A percentile compares a stretch with the other conserved stretches of the same genome.
Evolutionary conservation across 495 filamentous ascomycete genomes (phyloP).

Genomic region (Ascodesmis nigricans): DNA sequence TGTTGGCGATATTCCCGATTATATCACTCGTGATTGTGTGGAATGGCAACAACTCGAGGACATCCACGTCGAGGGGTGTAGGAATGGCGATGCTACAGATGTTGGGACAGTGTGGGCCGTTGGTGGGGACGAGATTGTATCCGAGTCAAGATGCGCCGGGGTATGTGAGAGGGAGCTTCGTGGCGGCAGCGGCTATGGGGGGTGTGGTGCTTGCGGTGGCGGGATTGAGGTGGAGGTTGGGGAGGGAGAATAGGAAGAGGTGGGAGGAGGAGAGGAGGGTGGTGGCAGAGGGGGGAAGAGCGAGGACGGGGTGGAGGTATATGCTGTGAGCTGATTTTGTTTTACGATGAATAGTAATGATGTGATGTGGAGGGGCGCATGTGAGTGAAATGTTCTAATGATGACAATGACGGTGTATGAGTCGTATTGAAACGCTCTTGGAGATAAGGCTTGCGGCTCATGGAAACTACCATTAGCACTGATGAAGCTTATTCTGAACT

Average conservation of each 20-base stretch:
- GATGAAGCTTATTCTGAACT: no score
- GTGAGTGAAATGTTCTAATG: no score
- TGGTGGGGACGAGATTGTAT: conserved; percentile 51
- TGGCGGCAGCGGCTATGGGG: conserved; percentile 51
- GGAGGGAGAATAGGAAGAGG: conserved; percentile 38
- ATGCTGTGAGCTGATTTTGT: conserved; percentile 9
- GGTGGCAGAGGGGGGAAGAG: conserved; percentile 21
- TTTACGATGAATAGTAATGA: no score
- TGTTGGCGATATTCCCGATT: conserved; percentile 42
- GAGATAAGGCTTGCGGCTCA: no score
- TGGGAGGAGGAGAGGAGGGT: conserved; percentile 35
- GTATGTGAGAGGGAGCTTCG: conserved; percentile 41
- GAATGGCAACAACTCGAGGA: conserved; percentile 56
- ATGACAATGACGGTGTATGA: no score
- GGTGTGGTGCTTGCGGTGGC: conserved; percentile 33
- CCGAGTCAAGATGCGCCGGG: conserved; percentile 36
- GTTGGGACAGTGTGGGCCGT: conserved; percentile 49
- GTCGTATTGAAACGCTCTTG: no score
- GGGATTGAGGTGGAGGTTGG: conserved; percentile 34
- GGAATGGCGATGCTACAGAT: conserved; percentile 48
- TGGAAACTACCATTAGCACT: no score
- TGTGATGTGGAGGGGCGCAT: no score
- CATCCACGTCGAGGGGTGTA: conserved; percentile 45
- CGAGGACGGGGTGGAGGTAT: conserved; percentile 13
- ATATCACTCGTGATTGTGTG: conserved; percentile 55